Evolutionary conservation across 2,329 filamentous ascomycete genomes (phyloP), one percentile per base, ranked within the genome.

Genomic region (Blumeria hordei): DNA sequence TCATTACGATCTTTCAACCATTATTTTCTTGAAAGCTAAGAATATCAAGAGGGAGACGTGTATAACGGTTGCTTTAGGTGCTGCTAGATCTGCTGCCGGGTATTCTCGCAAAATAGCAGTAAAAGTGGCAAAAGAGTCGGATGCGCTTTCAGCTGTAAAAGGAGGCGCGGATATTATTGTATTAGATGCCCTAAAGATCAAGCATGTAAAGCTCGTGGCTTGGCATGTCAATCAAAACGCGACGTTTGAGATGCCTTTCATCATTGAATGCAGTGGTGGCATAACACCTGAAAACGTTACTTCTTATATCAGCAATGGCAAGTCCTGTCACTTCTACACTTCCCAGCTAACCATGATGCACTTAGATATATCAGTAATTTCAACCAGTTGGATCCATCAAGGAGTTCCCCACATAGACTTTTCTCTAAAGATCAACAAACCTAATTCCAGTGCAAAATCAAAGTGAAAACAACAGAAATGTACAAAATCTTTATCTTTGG

Each of bases 1-100:
- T 68, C 75, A 92, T 35, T 86, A 94, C 69, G 92, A 98, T 67
- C 73, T 98, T 56, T 85, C 80, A 67, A 78, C 82, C 60, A 96
- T 98, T 92, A 88, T 88, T 56, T 98, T 98, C 92, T 75, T 98
- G 60, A 98, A 98, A 72, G 92, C 98, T 69, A 98, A 98, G 69
- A 92, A 98, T 69, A 82, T 98, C 56, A 94, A 90, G 83, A 87
- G 86, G 59, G 81, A 84, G 55, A 83, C 83, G 28, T 85, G 83
- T 65, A 96, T 98, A 67, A 80, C 83, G 1, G 79, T 84, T 21
- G 92, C 92, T 6, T 88, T 98, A 21, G 72, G 72, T 43, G 86
- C 90, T 1, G 92, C 92, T 28, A 86, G 86, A 67, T 74, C 80
- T 11, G 86, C 83, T 0, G 90, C 81, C 8, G 92, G 92, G 0